These are phyloP conservation scores for Chaetoscypha palmicola DNA, from an alignment of 2,329 filamentous ascomycete genomes.

Conservation along the genomic window DNA sequence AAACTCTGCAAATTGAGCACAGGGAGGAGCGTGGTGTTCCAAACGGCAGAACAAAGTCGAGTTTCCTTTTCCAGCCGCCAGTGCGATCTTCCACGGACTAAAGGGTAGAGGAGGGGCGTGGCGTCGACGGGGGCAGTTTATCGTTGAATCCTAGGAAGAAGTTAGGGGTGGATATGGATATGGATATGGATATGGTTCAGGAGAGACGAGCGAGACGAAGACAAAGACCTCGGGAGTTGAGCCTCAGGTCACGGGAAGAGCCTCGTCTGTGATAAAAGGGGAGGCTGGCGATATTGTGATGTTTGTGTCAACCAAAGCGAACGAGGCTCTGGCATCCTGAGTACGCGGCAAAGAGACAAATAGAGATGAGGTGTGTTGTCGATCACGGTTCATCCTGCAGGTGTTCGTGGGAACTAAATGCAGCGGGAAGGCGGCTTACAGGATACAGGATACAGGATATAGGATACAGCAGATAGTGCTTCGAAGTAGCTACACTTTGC, in stretches of 20 bases:
- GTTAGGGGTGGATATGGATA: background rate
- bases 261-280: too few species aligned
- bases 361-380: background rate
- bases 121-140: background rate
- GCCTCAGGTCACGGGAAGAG: background rate
- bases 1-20: slow-evolving; percentile 22
- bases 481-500: too few species aligned
- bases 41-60: slow-evolving; percentile 12
- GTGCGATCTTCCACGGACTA: slow-evolving; percentile 4
- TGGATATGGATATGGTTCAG: background rate
- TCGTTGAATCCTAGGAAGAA: background rate
- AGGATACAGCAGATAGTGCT: too few species aligned
- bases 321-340: background rate
- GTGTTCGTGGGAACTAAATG: background rate
- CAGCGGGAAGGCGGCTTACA: background rate
- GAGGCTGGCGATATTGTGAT: too few species aligned
- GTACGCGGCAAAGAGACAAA: background rate
- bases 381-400: background rate
- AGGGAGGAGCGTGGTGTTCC: slow-evolving; percentile 9
- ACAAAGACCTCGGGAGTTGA: background rate
- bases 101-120: background rate
- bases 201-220: background rate
- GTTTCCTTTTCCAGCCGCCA: slow-evolving; percentile 3
- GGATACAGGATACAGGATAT: too few species aligned
- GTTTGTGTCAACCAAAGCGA: background rate